These are phyloP conservation scores for Epithele typhae DNA, from an alignment of 768 basidiomycete genomes.

Conservation along the genomic window DNA sequence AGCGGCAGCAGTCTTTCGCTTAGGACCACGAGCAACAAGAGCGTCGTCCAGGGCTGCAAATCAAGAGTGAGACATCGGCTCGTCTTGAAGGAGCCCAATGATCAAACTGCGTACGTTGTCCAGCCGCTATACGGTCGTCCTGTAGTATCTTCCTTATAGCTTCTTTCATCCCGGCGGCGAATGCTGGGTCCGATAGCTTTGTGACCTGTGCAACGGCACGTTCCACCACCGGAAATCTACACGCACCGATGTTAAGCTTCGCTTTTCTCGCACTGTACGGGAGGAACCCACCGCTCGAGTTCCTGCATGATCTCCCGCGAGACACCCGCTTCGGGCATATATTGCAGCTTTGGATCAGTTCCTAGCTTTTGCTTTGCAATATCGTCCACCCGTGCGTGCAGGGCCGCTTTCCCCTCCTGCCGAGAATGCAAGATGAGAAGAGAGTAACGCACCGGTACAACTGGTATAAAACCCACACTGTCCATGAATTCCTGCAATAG, in stretches of 20 bases:
- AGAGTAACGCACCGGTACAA: too few species aligned
- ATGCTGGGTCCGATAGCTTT: conserved; percentile 19
- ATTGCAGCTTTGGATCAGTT: conserved; percentile 50
- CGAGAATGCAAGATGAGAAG: too few species aligned
- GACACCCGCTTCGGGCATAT: conserved; percentile 47
- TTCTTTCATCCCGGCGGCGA: conserved; percentile 32
- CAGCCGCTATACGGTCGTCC: conserved; percentile 21
- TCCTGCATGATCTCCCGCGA: conserved; percentile 66
- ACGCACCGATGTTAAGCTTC: not conserved
- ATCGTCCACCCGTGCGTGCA: conserved; percentile 58
- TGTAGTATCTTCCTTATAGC: conserved; percentile 31
- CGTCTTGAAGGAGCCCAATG: too few species aligned
- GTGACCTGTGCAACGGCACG: conserved; percentile 41
- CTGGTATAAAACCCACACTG: conserved; percentile 51
- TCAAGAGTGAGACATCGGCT: too few species aligned
- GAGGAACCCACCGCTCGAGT: conserved; percentile 51
- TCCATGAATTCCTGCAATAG: conserved; percentile 57
- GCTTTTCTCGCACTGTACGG: not conserved
- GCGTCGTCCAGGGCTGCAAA: too few species aligned
- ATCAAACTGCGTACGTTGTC: too few species aligned
- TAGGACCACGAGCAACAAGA: too few species aligned
- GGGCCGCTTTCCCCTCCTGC: conserved; percentile 51
- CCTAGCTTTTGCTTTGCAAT: conserved; percentile 53
- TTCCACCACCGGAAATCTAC: conserved; percentile 63
- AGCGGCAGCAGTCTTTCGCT: too few species aligned